Conservation (phyloP, 2,329 filamentous ascomycete species). For the Penicillium sp. region DNA sequence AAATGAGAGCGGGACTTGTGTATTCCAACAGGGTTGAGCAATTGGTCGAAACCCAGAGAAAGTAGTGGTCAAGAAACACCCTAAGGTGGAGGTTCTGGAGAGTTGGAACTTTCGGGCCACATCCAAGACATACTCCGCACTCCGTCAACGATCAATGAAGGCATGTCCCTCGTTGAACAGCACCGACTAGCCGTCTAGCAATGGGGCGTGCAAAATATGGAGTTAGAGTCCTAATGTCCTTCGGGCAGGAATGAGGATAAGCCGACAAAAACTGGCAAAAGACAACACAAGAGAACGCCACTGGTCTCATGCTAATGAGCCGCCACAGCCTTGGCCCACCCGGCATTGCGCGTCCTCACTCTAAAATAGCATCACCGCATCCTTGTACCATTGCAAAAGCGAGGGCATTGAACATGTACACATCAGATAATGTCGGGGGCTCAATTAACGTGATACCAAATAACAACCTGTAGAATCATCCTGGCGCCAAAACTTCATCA, state of each 20-base stretch:
- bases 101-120: not conserved
- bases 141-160: not conserved
- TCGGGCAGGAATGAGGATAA: not conserved
- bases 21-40: not conserved
- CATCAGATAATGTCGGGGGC: constrained; percentile 3
- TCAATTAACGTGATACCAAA: constrained; percentile 19
- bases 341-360: constrained; percentile 10
- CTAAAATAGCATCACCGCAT: constrained; percentile 9
- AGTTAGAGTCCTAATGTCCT: too few relatives aligned
- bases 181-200: not conserved
- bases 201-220: not conserved
- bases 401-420: constrained; percentile 10
- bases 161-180: not conserved
- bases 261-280: not conserved
- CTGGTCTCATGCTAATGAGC: constrained; percentile 7
- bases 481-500: constrained; percentile 15
- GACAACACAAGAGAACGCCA: constrained; percentile 7
- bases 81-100: not conserved
- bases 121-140: not conserved
- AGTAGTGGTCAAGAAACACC: constrained; percentile 2
- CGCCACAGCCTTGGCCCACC: constrained; percentile 2
- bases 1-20: not conserved
- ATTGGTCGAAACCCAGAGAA: not conserved
- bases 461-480: constrained; percentile 7
- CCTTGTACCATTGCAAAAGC: constrained; percentile 4